Evolutionary conservation across 2,329 filamentous ascomycete species (phyloP), one percentile per base, ranked within the genome.

Genomic region (Arthrobotrys sphaeroides): DNA sequence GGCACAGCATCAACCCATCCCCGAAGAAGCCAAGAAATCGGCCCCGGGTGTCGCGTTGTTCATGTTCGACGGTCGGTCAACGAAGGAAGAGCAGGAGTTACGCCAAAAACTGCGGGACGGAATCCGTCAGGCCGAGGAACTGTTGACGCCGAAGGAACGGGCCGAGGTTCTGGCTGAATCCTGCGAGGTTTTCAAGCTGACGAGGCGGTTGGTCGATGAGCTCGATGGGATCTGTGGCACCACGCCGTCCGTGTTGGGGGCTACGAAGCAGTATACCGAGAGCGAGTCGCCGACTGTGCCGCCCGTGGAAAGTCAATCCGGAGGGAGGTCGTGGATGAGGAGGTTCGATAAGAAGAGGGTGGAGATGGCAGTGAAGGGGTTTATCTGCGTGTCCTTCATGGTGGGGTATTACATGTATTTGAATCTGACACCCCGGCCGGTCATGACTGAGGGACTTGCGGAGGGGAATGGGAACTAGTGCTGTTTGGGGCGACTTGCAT

Each of bases 261-360:
- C 70, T 16, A 74, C 70, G n/a, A 74, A 53, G 31, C 70, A 74
- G 55, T 74, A 74, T n/a, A 74, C 70, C 18, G 70, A 74, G 20
- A 68, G 62, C 22, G 62, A 68, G 31, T 67, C 70, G 36, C 55
- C 70, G 55, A 40, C 45, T 13, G 36, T 45, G 61, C 31, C 22
- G 18, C 43, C 69, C 1, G 24, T 45, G 1, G 43, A 51, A 24
- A 31, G n/a, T 31, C 43, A 49, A 45, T n/a, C 33, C 5, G 31
- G 51, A 3, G 31, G 62, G 6, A 49, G 43, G 24, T 55, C 51
- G 24, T 73, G 69, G 69, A 51, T 60, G 5, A 66, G 42, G 16
- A 51, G 60, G 18, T 31, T 20, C 28, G 51, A 55, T 38, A 55
- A 28, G 31, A 55, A 55, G 51, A 57, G 67, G 28, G 47, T 65